These are phyloP conservation scores for Debaryomyces castellii DNA, from an alignment of 805 yeast species.

Conservation along the genomic window DNA sequence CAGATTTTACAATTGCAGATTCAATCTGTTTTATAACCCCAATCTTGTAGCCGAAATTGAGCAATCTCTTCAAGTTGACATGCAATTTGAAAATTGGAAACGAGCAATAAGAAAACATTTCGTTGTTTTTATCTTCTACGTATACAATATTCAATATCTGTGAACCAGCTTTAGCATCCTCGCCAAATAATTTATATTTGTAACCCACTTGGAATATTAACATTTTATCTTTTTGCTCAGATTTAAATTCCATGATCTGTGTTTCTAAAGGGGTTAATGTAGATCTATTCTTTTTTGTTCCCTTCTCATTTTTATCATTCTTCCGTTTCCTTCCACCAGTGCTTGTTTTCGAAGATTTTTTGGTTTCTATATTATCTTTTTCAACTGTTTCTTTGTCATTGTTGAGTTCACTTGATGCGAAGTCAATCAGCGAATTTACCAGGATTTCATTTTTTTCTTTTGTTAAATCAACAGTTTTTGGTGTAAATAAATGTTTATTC, in stretches of 20 bases:
- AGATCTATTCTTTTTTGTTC: slow-evolving; percentile 6
- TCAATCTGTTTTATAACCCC: slow-evolving; percentile 88
- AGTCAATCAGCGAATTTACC: background rate
- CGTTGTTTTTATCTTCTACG: slow-evolving; percentile 56
- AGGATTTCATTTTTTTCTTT: background rate
- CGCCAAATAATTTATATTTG: slow-evolving; percentile 82
- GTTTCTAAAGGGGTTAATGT: slow-evolving; percentile 69
- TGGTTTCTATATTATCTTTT: background rate
- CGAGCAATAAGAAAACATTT: slow-evolving; percentile 76
- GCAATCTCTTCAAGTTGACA: slow-evolving; percentile 70
- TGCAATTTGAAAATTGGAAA: slow-evolving; percentile 79
- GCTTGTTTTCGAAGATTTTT: background rate
- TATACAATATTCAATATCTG: slow-evolving; percentile 66
- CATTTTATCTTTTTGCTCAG: slow-evolving; percentile 60
- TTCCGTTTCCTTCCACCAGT: background rate
- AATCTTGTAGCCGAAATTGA: slow-evolving; percentile 72
- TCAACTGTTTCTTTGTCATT: background rate
- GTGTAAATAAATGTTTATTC: background rate
- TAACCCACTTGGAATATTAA: slow-evolving; percentile 89
- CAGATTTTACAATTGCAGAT: slow-evolving; percentile 68
- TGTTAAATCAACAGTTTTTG: slow-evolving; percentile 2
- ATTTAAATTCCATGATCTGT: slow-evolving; percentile 70
- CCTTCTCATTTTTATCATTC: background rate
- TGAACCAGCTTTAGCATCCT: slow-evolving; percentile 76
- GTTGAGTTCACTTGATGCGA: background rate